Evolutionary conservation across 805 yeast species (phyloP).

Genomic region (Nakazawaea molendinolei): DNA sequence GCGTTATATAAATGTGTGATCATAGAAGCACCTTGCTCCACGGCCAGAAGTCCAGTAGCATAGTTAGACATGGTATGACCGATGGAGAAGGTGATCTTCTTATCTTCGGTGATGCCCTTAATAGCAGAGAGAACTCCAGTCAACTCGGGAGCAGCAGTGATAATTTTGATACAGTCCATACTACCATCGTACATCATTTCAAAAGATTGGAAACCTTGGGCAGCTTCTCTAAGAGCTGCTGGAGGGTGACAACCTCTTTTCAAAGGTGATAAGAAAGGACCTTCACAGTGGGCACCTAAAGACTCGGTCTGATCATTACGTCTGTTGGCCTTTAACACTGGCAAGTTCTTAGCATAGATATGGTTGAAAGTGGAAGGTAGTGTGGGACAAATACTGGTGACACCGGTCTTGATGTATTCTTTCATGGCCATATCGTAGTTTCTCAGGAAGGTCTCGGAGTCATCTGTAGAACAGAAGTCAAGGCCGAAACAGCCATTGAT

Average conservation of each 20-base stretch:
- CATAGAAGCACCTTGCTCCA: conserved; percentile 49
- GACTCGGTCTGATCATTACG: conserved; percentile 31
- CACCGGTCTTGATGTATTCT: conserved; percentile 43
- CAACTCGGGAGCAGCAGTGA: conserved; percentile 47
- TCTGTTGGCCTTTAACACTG: conserved; percentile 31
- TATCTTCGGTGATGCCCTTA: conserved; percentile 22
- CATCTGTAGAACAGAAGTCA: conserved; percentile 37
- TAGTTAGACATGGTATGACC: conserved; percentile 40
- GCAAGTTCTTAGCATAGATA: conserved; percentile 41
- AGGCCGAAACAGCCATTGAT: conserved; percentile 53
- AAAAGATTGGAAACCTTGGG: conserved; percentile 23
- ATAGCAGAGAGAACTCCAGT: conserved; percentile 37
- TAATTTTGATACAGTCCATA: conserved; percentile 23
- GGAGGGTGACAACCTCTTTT: conserved; percentile 48
- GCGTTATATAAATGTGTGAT: conserved; percentile 57
- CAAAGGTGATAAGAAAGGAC: conserved; percentile 44
- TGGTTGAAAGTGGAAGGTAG: conserved; percentile 44
- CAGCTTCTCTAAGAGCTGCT: conserved; percentile 35
- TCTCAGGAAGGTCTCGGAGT: conserved; percentile 25
- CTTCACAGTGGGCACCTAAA: conserved; percentile 55
- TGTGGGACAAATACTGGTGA: conserved; percentile 51
- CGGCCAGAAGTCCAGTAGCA: conserved; percentile 31
- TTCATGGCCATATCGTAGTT: conserved; percentile 38
- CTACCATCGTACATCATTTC: conserved; percentile 33
- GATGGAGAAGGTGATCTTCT: conserved; percentile 34